Conservation (phyloP, 179 eudicot species). For the Actinidia chinensis region DNA sequence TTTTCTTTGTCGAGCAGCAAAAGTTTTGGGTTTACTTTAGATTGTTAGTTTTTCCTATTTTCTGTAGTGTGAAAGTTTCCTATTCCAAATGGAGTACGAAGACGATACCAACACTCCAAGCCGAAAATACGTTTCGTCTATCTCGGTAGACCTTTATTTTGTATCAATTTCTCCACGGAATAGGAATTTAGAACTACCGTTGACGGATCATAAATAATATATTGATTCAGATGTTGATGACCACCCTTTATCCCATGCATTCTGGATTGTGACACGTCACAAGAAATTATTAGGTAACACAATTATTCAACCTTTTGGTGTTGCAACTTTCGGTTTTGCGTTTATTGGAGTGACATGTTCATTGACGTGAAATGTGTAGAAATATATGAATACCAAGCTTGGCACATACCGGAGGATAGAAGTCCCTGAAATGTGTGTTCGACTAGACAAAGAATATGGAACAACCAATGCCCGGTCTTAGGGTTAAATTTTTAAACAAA, state of each 20-base stretch:
- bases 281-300: constrained; percentile 67
- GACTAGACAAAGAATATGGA: constrained; percentile 77
- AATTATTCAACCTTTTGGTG: not conserved
- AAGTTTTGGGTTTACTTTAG: constrained; percentile 4
- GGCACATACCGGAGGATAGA: constrained; percentile 62
- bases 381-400: constrained; percentile 73
- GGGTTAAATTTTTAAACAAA: constrained; percentile 40
- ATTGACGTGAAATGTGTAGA: constrained; percentile 34
- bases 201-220: not conserved
- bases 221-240: constrained; percentile 83
- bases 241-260: constrained; percentile 79
- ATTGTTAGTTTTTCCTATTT: not conserved
- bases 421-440: constrained; percentile 53
- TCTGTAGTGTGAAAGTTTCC: constrained; percentile 9
- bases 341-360: not conserved
- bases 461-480: constrained; percentile 95
- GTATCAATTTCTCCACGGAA: not conserved
- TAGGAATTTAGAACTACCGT: not conserved
- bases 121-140: constrained; percentile 76
- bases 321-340: not conserved
- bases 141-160: constrained; percentile 50
- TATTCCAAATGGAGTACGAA: constrained; percentile 39
- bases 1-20: not conserved
- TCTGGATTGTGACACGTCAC: constrained; percentile 63
- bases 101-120: constrained; percentile 25